Percentiles rank a stretch among this genome's conserved stretches.
Evolutionary conservation across 2,329 filamentous ascomycete genomes (phyloP).

Genomic region (Blastomyces parvus): DNA sequence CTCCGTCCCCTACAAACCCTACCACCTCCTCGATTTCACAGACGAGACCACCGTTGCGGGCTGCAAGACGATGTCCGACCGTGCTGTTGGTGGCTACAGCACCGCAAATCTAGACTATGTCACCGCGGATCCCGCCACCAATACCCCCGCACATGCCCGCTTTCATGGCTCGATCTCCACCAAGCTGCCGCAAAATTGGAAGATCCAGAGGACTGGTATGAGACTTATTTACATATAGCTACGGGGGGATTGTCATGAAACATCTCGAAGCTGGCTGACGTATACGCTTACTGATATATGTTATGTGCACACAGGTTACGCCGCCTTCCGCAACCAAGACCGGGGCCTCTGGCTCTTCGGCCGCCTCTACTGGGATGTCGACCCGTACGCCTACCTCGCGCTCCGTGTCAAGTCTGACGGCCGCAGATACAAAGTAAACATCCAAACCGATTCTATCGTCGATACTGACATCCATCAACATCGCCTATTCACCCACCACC

Average conservation of each 20-base stretch:
- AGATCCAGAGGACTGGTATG: constrained; percentile 34
- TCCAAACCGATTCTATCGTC: constrained; percentile 89
- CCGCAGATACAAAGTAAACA: constrained; percentile 84
- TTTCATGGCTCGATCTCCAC: constrained; percentile 88
- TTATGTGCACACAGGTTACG: constrained; percentile 57
- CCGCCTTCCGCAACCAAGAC: constrained; percentile 79
- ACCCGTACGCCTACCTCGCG: constrained; percentile 78
- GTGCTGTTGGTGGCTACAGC: constrained; percentile 78
- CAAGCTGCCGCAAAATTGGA: constrained; percentile 59
- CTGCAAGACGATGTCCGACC: constrained; percentile 73
- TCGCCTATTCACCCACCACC: constrained; percentile 53
- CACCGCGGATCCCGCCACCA: constrained; percentile 35
- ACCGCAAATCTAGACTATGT: constrained; percentile 61
- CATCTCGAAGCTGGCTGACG: background rate
- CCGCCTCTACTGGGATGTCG: constrained; percentile 75
- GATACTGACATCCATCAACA: constrained; percentile 96
- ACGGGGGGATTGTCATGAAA: constrained; percentile 7
- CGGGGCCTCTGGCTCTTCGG: constrained; percentile 73
- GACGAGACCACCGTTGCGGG: constrained; percentile 26
- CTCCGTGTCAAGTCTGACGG: constrained; percentile 85
- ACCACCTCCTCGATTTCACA: constrained; percentile 34
- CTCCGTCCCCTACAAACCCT: constrained; percentile 31
- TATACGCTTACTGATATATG: background rate
- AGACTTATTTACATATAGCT: background rate
- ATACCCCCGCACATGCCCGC: constrained; percentile 55